Conservation (phyloP, 805 yeast genomes). For the Ogataea parapolymorpha region DNA sequence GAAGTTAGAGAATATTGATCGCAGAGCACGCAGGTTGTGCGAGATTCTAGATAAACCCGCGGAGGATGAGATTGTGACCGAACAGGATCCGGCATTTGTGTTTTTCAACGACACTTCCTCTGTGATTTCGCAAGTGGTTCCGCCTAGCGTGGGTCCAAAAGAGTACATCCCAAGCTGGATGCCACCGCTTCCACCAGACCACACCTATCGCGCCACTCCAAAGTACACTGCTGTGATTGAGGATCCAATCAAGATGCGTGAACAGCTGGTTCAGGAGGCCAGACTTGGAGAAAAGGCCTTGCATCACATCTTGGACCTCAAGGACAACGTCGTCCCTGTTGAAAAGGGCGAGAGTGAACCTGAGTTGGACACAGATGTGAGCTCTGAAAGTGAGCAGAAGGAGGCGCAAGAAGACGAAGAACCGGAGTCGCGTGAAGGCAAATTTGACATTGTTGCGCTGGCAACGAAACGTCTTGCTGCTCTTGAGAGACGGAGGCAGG, state of each 20-base stretch:
- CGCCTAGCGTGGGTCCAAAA: slow-evolving; percentile 40
- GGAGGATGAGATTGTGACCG: slow-evolving; percentile 30
- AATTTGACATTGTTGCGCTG: slow-evolving; percentile 56
- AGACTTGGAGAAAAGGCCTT: slow-evolving; percentile 76
- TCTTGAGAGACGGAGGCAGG: slow-evolving; percentile 33
- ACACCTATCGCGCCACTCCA: slow-evolving; percentile 81
- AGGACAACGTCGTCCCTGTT: slow-evolving; percentile 15
- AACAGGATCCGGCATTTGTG: slow-evolving; percentile 46
- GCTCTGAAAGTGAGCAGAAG: slow-evolving; percentile 6
- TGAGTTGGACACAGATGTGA: slow-evolving; percentile 15
- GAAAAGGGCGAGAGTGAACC: slow-evolving; percentile 16
- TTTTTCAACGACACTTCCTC: slow-evolving; percentile 51
- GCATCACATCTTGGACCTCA: slow-evolving; percentile 44
- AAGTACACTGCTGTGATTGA: slow-evolving; percentile 56
- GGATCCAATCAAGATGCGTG: slow-evolving; percentile 69
- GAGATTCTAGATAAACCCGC: slow-evolving; percentile 18
- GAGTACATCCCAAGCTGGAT: slow-evolving; percentile 67
- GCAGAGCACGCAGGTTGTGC: slow-evolving; percentile 8
- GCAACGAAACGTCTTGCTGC: slow-evolving; percentile 45
- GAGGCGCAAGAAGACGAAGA: not conserved
- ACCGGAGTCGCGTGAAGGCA: slow-evolving; percentile 16
- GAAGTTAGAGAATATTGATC: slow-evolving; percentile 8
- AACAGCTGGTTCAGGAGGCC: slow-evolving; percentile 76
- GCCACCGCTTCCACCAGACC: slow-evolving; percentile 91
- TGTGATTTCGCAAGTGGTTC: slow-evolving; percentile 50